These are phyloP conservation scores for Amyloporia xantha DNA, from an alignment of 768 basidiomycete genomes.

Conservation along the genomic window DNA sequence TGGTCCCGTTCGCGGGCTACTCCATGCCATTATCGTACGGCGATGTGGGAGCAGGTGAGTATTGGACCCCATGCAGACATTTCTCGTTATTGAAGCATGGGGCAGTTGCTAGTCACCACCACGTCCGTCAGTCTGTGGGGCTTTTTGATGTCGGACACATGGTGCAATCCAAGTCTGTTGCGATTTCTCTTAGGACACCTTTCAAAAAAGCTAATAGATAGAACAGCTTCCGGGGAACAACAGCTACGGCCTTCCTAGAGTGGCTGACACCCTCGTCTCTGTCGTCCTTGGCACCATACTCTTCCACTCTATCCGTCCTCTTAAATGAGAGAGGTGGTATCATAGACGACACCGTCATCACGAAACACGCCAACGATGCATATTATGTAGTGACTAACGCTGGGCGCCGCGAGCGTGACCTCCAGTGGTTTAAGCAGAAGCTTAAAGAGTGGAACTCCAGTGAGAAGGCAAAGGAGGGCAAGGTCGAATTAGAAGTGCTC, in stretches of 20 bases:
- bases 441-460: conserved; percentile 74
- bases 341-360: conserved; percentile 92
- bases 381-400: conserved; percentile 98
- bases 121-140: conserved; percentile 76
- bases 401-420: conserved; percentile 74
- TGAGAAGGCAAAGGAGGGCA: conserved; percentile 40
- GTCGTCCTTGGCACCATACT: conserved; percentile 54
- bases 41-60: conserved; percentile 68
- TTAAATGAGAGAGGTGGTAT: conserved; percentile 90
- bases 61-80: conserved; percentile 5
- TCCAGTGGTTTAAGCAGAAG: conserved; percentile 66
- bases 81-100: background rate
- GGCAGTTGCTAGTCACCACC: conserved; percentile 82
- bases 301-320: conserved; percentile 83
- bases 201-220: background rate
- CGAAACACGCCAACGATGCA: conserved; percentile 69
- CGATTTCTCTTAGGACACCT: too few species aligned
- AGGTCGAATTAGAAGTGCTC: conserved; percentile 76
- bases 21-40: conserved; percentile 91
- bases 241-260: conserved; percentile 76
- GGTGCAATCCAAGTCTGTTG: conserved; percentile 85
- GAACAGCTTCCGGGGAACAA: conserved; percentile 77
- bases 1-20: conserved; percentile 96
- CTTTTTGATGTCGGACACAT: conserved; percentile 98
- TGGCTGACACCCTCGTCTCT: conserved; percentile 87